Base-by-base conservation (phyloP, 2,329 filamentous ascomycete species). In the Talaromyces islandicus region DNA sequence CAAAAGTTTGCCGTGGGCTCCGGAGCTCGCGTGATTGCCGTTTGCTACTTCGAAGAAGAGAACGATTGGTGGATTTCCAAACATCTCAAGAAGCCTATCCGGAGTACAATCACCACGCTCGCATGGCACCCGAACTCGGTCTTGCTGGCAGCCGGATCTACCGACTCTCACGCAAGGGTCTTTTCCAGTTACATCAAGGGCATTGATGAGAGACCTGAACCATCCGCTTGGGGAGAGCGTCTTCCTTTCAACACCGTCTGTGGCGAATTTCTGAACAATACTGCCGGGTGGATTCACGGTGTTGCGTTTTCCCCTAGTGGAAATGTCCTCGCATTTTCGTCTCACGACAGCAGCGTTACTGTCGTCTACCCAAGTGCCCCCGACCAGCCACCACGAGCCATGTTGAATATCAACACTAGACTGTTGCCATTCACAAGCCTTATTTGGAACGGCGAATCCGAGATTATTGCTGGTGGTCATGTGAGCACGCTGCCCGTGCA, bases 41-140 rank as follows among this genome's bases (percentile, higher is more conserved):
- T 97, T 68, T 99, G 94, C 83, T 97, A 97, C 81, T 99, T 99
- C 69, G 94, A 99, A 73, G 91, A 96, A 75, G 94, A 99, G 77
- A 97, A 99, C 77, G 92, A 99, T 81, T 99, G 94, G 94, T 99
- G 94, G 94, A 93, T 99, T 48, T 97, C 92, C 41, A 99, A 99
- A 83, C 94, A 99, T 78, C 80, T 99, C 72, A 97, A 97, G 86
- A 99, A 97, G 84, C 94, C 94, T 21, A 96, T 99, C 70, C 90
- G 93, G 67, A 96, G 92, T 74, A 99, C 94, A 60, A 93, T 99
- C 69, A 97, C 94, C 59, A 92, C 90, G 17, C 86, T 99, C 51
- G 88, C 89, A 60, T 99, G 94, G 94, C 94, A 99, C 77, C 94
- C 94, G 38, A 99, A 99, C 82, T 95, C 90, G 10, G 94, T 99